Conservation (phyloP, 1,284 basidiomycete species). For the Inonotus obliquus region DNA sequence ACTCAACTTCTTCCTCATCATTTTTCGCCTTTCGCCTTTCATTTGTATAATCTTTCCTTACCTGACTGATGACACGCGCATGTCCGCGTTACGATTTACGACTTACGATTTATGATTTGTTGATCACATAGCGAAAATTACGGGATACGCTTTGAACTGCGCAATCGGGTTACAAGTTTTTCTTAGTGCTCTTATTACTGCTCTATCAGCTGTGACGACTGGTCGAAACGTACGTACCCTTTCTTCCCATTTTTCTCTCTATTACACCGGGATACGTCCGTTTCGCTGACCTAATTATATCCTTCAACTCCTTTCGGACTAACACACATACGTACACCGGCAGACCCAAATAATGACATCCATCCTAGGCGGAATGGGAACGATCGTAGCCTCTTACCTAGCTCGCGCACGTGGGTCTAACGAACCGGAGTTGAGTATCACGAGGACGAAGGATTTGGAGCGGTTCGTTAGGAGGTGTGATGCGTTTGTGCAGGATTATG, state of each 20-base stretch:
- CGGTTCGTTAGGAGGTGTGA: conserved; percentile 56
- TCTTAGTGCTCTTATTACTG: conserved; percentile 64
- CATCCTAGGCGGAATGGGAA: conserved; percentile 50
- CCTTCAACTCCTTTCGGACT: too few species aligned
- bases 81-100: too few species aligned
- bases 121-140: conserved; percentile 37
- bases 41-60: background rate
- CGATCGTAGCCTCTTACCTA: conserved; percentile 63
- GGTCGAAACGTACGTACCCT: conserved; percentile 31
- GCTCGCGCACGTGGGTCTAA: conserved; percentile 61
- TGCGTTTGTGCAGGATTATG: conserved; percentile 54
- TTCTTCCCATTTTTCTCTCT: too few species aligned
- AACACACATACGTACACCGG: too few species aligned
- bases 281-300: too few species aligned
- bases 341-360: conserved; percentile 30
- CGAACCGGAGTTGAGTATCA: conserved; percentile 57
- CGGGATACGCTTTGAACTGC: conserved; percentile 48
- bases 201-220: conserved; percentile 46
- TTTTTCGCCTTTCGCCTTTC: background rate
- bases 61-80: background rate
- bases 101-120: too few species aligned
- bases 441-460: conserved; percentile 52
- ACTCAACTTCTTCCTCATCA: too few species aligned
- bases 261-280: too few species aligned
- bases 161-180: conserved; percentile 54